These are phyloP conservation scores for Acacia concinna DNA, from an alignment of 331 rosid genomes.

Conservation along the genomic window DNA sequence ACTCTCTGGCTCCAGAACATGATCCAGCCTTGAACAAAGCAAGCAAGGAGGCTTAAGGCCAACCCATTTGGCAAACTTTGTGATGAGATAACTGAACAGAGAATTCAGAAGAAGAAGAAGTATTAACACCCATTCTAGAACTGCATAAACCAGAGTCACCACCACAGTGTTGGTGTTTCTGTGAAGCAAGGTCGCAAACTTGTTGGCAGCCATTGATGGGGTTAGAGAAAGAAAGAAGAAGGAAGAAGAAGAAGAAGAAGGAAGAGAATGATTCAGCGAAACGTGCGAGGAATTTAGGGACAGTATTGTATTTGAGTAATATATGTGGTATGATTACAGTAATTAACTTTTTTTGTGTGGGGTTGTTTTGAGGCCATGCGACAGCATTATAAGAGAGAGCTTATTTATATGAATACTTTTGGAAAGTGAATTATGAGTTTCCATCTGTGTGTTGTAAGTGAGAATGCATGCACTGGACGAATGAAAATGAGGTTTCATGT, in stretches of 20 bases:
- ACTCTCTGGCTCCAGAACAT: slow-evolving; percentile 44
- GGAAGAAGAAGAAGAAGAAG: not conserved
- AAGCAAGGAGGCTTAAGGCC: slow-evolving; percentile 73
- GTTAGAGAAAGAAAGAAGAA: not conserved
- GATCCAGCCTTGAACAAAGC: slow-evolving; percentile 68
- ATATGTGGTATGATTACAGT: not conserved
- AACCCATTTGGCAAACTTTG: slow-evolving; percentile 54
- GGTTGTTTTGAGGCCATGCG: slow-evolving; percentile 25
- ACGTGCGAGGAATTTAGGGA: slow-evolving; percentile 39
- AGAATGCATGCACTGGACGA: slow-evolving; percentile 15
- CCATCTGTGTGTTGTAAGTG: slow-evolving; percentile 15
- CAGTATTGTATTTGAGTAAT: slow-evolving; percentile 19
- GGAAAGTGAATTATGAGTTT: slow-evolving; percentile 10
- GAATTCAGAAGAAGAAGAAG: slow-evolving; percentile 70
- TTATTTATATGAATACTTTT: slow-evolving; percentile 6
- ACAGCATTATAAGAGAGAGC: slow-evolving; percentile 36
- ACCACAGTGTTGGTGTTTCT: slow-evolving; percentile 54
- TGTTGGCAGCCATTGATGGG: slow-evolving; percentile 63
- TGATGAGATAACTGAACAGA: slow-evolving; percentile 58
- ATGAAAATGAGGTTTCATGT: not conserved
- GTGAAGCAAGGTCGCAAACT: slow-evolving; percentile 61
- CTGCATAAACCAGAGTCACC: slow-evolving; percentile 56
- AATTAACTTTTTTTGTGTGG: slow-evolving; percentile 23
- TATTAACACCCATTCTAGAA: slow-evolving; percentile 79
- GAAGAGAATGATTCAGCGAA: slow-evolving; percentile 11